Evolutionary conservation across 768 basidiomycete species (phyloP), one percentile per base, ranked within the genome.

Genomic region (Boletus reticuloceps): DNA sequence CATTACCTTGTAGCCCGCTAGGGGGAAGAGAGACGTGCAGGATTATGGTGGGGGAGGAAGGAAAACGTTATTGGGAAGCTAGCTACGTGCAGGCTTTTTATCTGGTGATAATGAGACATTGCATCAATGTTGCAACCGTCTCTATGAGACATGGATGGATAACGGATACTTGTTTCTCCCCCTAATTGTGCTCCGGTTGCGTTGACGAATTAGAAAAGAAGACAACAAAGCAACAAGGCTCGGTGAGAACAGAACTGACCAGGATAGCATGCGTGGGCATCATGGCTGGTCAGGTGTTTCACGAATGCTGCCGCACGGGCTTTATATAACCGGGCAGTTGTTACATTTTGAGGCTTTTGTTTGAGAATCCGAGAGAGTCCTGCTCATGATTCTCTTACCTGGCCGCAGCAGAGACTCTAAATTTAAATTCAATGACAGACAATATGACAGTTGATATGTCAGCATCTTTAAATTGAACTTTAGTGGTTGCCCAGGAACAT

Each of bases 1-100:
- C 13, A 3, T 42, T 42, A 65, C 63, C 63, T 64, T 31, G 32
- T 12, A 46, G 31, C 52, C 63, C 54, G 11, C 63, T 50, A 1
- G 58, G 55, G 25, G 54, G 55, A 29, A 37, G 14, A 40, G 25
- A 54, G 39, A 45, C 52, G 3, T 11, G 3, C 5, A 13, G 22
- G 46, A 46, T 20, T 25, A 48, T 32, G 37, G 19, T 16, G 38
- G 46, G 47, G 41, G 32, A 43, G 22, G 19, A 2, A 17, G 22
- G 19, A 16, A 12, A 40, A 51, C 6, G 11, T 41, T 14, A 39
- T 27, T 34, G 17, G 13, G 14, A 4, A 12, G 27, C 25, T 13
- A 12, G 27, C 25, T 13, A 20, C 38, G 14, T 27, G 19, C n/a
- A 14, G 36, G 34, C n/a, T 25, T 40, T 63, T 56, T 63, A 66